A percentile compares a stretch with the other conserved stretches of the same genome.
These are phyloP conservation scores for Fistulifera solaris DNA, from an alignment of 108 stramenopile species.

Conservation along the genomic window DNA sequence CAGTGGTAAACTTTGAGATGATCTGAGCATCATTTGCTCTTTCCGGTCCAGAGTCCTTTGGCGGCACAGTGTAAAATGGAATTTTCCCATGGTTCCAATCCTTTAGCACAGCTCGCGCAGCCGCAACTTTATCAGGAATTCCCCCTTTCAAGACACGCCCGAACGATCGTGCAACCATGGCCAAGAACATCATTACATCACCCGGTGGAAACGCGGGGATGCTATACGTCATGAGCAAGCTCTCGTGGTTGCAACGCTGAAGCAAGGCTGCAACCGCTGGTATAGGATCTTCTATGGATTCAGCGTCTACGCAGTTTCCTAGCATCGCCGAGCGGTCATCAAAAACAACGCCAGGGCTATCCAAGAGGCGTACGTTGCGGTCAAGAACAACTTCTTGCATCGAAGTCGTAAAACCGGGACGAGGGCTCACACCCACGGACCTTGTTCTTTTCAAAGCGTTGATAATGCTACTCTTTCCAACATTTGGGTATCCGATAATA, in stretches of 20 bases:
- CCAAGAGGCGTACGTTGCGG: slow-evolving; percentile 89
- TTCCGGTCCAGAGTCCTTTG: slow-evolving; percentile 17
- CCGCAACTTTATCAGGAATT: slow-evolving; percentile 87
- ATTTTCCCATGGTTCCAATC: slow-evolving; percentile 98
- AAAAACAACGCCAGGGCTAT: slow-evolving; percentile 98
- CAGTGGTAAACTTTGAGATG: slow-evolving; percentile 56
- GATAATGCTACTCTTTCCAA: slow-evolving; percentile 82
- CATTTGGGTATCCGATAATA: slow-evolving; percentile 62
- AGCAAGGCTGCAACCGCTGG: slow-evolving; percentile 84
- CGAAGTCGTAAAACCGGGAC: slow-evolving; percentile 93
- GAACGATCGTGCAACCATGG: slow-evolving; percentile 81
- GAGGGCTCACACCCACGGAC: slow-evolving; percentile 91
- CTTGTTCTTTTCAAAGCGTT: slow-evolving; percentile 89
- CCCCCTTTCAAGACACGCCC: slow-evolving; percentile 95
- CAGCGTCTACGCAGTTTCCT: slow-evolving; percentile 93
- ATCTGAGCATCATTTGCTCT: slow-evolving; percentile 38
- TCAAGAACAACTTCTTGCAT: slow-evolving; percentile 97
- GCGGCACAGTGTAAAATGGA: slow-evolving; percentile 86
- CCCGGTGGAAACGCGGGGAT: slow-evolving; percentile 85
- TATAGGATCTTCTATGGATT: slow-evolving; percentile 87
- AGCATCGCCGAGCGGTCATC: slow-evolving; percentile 49
- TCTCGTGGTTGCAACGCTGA: slow-evolving; percentile 69
- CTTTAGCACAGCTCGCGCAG: slow-evolving; percentile 84
- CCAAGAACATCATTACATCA: slow-evolving; percentile 84
- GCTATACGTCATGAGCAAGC: slow-evolving; percentile 92